Percentiles rank a stretch among this genome's conserved stretches.
These are phyloP conservation scores for Penicillium manginii DNA, from an alignment of 495 filamentous ascomycete species.

Conservation along the genomic window DNA sequence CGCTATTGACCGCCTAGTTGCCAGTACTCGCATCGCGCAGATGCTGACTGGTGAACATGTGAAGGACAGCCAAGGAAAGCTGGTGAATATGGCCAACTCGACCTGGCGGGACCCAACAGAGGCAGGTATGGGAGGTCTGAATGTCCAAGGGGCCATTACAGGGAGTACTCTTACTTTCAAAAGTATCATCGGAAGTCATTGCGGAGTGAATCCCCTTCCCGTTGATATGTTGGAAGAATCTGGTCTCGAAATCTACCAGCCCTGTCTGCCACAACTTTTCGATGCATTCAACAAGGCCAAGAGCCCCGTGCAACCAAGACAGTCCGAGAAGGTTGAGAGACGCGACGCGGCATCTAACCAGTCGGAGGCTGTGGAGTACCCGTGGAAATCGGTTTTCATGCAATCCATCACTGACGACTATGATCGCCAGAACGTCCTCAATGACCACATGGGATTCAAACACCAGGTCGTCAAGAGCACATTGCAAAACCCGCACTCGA, in stretches of 20 bases:
- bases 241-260: slow-evolving; percentile 47
- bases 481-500: slow-evolving; percentile 29
- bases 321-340: slow-evolving; percentile 3
- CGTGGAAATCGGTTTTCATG: slow-evolving; percentile 51
- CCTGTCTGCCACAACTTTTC: slow-evolving; percentile 49
- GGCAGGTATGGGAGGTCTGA: slow-evolving; percentile 46
- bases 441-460: slow-evolving; percentile 45
- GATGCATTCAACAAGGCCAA: slow-evolving; percentile 46
- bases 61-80: slow-evolving; percentile 35
- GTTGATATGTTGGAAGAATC: slow-evolving; percentile 51
- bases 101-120: slow-evolving; percentile 27
- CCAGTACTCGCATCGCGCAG: slow-evolving; percentile 43
- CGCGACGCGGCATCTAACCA: slow-evolving; percentile 12
- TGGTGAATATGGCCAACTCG: slow-evolving; percentile 26
- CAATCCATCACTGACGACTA: slow-evolving; percentile 52
- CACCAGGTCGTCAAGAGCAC: slow-evolving; percentile 38
- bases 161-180: slow-evolving; percentile 52
- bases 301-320: neutral
- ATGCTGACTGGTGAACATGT: slow-evolving; percentile 47
- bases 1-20: slow-evolving; percentile 34
- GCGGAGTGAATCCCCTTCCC: slow-evolving; percentile 47
- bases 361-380: slow-evolving; percentile 22
- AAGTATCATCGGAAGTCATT: slow-evolving; percentile 48
- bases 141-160: slow-evolving; percentile 45
- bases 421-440: slow-evolving; percentile 43